Percentiles rank a stretch among this genome's conserved stretches.
These are phyloP conservation scores for Marasmius tenuissimus DNA, from an alignment of 1,284 basidiomycete genomes.

Conservation along the genomic window DNA sequence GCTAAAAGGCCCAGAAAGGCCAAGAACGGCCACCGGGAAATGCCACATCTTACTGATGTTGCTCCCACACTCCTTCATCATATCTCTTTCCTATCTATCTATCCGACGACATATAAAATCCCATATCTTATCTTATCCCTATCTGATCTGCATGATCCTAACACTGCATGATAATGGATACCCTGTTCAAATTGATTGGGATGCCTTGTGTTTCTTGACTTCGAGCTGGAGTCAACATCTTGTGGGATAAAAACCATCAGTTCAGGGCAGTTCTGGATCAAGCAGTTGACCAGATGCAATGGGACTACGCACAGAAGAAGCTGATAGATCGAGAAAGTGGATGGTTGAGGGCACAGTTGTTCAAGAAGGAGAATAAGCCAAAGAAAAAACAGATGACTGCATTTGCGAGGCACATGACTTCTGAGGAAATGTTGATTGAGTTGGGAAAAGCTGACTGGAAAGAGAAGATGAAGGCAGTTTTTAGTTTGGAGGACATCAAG, in stretches of 20 bases:
- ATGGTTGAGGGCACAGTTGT: not conserved
- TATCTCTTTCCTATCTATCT: too few species aligned
- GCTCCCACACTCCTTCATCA: too few species aligned
- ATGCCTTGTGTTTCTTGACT: not conserved
- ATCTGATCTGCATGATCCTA: too few species aligned
- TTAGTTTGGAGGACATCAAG: too few species aligned
- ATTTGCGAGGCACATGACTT: not conserved
- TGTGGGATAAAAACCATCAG: not conserved
- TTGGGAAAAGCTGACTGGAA: not conserved
- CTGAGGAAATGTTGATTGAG: not conserved
- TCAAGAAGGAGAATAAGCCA: not conserved
- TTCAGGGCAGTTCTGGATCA: not conserved
- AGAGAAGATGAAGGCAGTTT: not conserved
- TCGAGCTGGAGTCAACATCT: not conserved
- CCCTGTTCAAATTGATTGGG: not conserved
- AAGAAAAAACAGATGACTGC: not conserved
- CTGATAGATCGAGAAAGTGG: not conserved
- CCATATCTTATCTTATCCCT: too few species aligned
- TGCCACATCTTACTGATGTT: too few species aligned
- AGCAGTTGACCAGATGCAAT: not conserved
- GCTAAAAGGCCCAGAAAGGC: too few species aligned
- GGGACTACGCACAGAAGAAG: not conserved
- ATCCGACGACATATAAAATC: too few species aligned
- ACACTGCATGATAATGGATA: not conserved
- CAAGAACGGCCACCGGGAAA: too few species aligned